These are phyloP conservation scores for Gossypium anomalum DNA, from an alignment of 345 rosid genomes.

Conservation along the genomic window DNA sequence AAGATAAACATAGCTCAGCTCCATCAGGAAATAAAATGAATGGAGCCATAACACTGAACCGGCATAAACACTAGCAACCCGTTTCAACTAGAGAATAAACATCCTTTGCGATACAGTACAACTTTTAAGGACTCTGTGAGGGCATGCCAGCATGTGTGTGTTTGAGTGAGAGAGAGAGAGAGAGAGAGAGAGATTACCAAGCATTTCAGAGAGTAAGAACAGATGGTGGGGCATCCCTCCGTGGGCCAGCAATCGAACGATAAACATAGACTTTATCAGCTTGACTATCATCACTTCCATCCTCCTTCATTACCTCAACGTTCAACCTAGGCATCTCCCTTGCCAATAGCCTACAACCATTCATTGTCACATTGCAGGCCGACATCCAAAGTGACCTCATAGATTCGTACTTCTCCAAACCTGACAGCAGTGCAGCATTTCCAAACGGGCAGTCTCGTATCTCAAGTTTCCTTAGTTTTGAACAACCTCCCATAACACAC, in stretches of 20 bases:
- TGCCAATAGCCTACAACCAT: slow-evolving; percentile 51
- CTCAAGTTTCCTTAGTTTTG: slow-evolving; percentile 63
- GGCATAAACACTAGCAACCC: no score
- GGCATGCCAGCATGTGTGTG: no score
- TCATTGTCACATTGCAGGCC: slow-evolving; percentile 61
- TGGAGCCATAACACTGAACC: no score
- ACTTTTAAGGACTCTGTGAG: not conserved
- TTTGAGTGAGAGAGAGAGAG: not conserved
- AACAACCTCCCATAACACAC: slow-evolving; percentile 52
- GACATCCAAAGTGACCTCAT: slow-evolving; percentile 87
- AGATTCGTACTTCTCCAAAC: slow-evolving; percentile 63
- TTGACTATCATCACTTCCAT: slow-evolving; percentile 46
- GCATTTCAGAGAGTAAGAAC: slow-evolving; percentile 45
- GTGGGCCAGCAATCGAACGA: slow-evolving; percentile 64
- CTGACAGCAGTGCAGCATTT: slow-evolving; percentile 54
- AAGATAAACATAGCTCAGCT: not conserved
- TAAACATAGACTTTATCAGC: slow-evolving; percentile 59
- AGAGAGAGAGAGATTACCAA: slow-evolving; percentile 20
- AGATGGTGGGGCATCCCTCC: slow-evolving; percentile 65
- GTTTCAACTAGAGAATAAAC: no score
- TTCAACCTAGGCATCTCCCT: slow-evolving; percentile 63
- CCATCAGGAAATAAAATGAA: not conserved
- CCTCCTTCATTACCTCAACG: slow-evolving; percentile 69
- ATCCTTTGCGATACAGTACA: no score
- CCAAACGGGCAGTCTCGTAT: slow-evolving; percentile 78